Evolutionary conservation across 305 asterid species (phyloP).

Genomic region (Fraxinus velutina): DNA sequence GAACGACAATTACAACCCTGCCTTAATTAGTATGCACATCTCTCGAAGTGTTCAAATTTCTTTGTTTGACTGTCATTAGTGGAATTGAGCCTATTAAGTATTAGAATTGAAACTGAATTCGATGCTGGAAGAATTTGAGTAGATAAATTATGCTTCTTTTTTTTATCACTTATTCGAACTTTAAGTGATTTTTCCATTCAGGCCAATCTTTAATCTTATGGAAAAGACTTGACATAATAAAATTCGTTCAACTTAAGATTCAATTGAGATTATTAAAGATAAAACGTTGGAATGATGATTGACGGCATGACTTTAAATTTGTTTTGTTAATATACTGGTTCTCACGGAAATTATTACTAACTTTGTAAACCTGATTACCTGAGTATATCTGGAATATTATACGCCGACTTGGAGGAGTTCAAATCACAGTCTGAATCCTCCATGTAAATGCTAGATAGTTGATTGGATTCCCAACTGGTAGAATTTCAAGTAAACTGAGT

Average conservation of each 20-base stretch:
- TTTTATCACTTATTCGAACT: neutral
- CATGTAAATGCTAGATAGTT: neutral
- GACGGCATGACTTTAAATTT: neutral
- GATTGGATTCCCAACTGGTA: slow-evolving; percentile 1
- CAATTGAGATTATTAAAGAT: neutral
- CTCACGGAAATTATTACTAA: neutral
- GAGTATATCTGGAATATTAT: neutral
- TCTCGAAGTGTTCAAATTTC: neutral
- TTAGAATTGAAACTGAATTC: neutral
- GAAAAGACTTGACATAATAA: neutral
- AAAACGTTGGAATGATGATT: neutral
- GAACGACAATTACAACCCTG: slow-evolving; percentile 59
- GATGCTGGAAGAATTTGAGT: slow-evolving; percentile 8
- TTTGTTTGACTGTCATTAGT: neutral
- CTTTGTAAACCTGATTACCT: neutral
- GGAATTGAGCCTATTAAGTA: neutral
- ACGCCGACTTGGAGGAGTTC: neutral
- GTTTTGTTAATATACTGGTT: neutral
- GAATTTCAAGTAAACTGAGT: neutral
- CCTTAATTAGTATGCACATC: slow-evolving; percentile 57
- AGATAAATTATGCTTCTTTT: neutral
- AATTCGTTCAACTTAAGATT: neutral
- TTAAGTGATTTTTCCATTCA: neutral
- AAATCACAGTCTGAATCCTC: neutral
- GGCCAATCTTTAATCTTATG: neutral